Evolutionary conservation across 257 asterid species (phyloP).

Genomic region (Solanum lycopersicoides): DNA sequence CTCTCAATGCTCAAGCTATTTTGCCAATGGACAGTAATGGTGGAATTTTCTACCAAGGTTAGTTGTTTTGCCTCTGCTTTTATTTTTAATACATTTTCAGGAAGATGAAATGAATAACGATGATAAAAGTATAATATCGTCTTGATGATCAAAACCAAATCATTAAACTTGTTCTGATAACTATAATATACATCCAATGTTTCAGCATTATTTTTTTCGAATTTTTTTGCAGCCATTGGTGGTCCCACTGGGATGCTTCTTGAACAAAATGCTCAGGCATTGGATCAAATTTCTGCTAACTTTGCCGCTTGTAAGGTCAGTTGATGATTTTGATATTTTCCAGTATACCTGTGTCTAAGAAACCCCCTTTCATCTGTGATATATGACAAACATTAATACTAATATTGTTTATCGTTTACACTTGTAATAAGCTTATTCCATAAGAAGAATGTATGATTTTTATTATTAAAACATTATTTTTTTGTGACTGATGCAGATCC

Average conservation of each 20-base stretch:
- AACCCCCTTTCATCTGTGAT: background rate
- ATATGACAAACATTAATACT: background rate
- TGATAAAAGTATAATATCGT: background rate
- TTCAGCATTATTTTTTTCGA: no score
- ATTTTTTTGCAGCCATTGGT: conserved; percentile 55
- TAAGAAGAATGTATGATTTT: background rate
- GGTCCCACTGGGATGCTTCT: conserved; percentile 67
- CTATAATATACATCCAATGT: background rate
- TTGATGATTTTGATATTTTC: background rate
- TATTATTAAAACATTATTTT: background rate
- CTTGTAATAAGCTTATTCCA: background rate
- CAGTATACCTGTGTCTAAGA: background rate
- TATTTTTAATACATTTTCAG: no score
- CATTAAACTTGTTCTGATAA: background rate
- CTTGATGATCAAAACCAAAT: background rate
- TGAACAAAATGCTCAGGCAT: conserved; percentile 62
- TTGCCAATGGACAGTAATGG: conserved; percentile 69
- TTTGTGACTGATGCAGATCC: conserved; percentile 46
- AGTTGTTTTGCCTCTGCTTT: background rate
- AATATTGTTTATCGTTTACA: background rate
- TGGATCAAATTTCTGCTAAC: conserved; percentile 77
- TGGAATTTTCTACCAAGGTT: conserved; percentile 26
- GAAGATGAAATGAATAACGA: background rate
- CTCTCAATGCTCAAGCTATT: conserved; percentile 59
- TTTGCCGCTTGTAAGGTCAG: conserved; percentile 58